These are phyloP conservation scores for Penicillium longicatenatum DNA, from an alignment of 495 filamentous ascomycete species.

Conservation along the genomic window DNA sequence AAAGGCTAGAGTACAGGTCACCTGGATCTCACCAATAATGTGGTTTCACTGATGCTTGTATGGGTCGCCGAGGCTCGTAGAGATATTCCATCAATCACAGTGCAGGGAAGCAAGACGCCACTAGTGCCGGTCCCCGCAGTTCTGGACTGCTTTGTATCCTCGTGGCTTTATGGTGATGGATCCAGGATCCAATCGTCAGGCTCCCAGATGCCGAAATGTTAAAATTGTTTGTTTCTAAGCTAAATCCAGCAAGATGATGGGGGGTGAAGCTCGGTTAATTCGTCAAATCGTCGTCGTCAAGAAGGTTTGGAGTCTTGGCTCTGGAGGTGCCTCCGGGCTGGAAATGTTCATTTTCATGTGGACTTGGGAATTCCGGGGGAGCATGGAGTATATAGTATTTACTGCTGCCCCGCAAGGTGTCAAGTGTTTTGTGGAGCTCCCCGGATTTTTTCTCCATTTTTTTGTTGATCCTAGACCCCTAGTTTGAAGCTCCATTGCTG, in stretches of 20 bases:
- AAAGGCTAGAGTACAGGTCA: background rate
- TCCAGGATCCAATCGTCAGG: background rate
- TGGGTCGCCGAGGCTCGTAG: background rate
- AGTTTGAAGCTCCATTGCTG: background rate
- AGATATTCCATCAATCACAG: slow-evolving; percentile 43
- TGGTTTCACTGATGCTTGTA: background rate
- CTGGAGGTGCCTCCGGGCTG: slow-evolving; percentile 1
- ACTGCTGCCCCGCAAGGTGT: slow-evolving; percentile 1
- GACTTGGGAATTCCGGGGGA: background rate
- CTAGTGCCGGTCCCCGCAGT: slow-evolving; percentile 8
- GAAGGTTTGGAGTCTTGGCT: background rate
- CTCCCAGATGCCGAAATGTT: slow-evolving; percentile 1
- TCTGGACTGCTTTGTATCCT: background rate
- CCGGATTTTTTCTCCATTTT: slow-evolving; percentile 17
- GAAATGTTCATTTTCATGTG: background rate
- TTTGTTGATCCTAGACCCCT: slow-evolving; percentile 12
- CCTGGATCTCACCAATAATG: background rate
- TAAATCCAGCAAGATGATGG: background rate
- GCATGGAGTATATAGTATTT: slow-evolving; percentile 7
- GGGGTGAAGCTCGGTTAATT: slow-evolving; percentile 1
- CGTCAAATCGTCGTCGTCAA: background rate
- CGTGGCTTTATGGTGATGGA: background rate
- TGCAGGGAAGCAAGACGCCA: background rate
- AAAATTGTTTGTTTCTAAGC: background rate
- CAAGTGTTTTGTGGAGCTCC: slow-evolving; percentile 23